These are phyloP conservation scores for Chondrostereum purpureum DNA, from an alignment of 1,284 basidiomycete genomes.

Conservation along the genomic window DNA sequence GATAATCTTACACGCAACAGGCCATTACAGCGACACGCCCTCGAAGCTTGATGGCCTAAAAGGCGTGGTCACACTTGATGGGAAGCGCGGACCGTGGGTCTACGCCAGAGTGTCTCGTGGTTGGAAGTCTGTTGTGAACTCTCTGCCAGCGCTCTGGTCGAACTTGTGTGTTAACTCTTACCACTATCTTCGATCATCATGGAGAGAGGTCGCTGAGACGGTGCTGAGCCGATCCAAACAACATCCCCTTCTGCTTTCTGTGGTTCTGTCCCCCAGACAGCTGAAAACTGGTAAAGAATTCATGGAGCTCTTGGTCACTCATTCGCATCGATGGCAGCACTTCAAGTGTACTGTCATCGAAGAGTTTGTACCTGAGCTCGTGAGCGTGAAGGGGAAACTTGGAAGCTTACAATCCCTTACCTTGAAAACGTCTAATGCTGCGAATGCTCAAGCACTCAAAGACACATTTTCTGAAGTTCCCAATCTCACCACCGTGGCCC, in stretches of 20 bases:
- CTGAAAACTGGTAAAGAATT: background rate
- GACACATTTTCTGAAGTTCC: background rate
- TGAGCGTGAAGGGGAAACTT: background rate
- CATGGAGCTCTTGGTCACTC: background rate
- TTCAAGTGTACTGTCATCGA: background rate
- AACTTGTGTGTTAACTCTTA: background rate
- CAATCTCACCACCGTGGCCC: background rate
- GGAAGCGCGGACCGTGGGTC: background rate
- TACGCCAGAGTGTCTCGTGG: background rate
- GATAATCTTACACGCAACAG: constrained; percentile 1
- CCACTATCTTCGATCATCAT: background rate
- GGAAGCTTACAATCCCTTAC: background rate
- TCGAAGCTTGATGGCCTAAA: background rate
- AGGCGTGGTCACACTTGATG: background rate
- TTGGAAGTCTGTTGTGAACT: background rate
- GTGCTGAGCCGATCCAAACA: background rate
- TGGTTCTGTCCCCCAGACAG: background rate
- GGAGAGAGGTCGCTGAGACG: background rate
- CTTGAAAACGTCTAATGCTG: background rate
- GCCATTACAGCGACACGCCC: background rate
- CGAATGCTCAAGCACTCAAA: background rate
- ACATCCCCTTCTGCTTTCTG: background rate
- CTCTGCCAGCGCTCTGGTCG: background rate
- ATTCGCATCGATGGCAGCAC: background rate
- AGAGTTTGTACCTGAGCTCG: background rate